Conservation (phyloP, 2,329 filamentous ascomycete genomes). For the Lithohypha guttulata region DNA sequence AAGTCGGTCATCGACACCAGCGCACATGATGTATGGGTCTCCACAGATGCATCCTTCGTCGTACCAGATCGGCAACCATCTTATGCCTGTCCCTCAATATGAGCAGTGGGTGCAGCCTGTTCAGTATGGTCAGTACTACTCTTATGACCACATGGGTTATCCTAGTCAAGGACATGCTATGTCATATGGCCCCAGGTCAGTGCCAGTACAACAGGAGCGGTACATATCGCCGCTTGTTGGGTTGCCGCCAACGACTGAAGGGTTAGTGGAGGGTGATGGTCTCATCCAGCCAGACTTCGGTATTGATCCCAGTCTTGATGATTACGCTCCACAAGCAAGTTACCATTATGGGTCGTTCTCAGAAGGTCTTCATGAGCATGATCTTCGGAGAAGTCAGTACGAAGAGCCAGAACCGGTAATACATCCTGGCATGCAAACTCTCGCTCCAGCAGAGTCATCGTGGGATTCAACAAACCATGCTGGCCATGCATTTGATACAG, state of each 20-base stretch:
- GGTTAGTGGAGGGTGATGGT: background rate
- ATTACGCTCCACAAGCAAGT: slow-evolving; percentile 1
- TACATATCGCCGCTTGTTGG: slow-evolving; percentile 3
- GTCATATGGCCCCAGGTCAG: slow-evolving; percentile 4
- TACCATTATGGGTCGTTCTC: slow-evolving; percentile 4
- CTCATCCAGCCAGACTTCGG: background rate
- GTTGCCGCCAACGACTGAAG: slow-evolving; percentile 2
- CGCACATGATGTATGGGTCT: slow-evolving; percentile 14
- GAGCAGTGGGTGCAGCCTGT: slow-evolving; percentile 1
- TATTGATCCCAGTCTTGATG: slow-evolving; percentile 6
- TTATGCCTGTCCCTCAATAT: slow-evolving; percentile 1
- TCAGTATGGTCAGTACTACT: slow-evolving; percentile 4
- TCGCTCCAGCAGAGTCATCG: slow-evolving; percentile 26
- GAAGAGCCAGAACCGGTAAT: slow-evolving; percentile 1
- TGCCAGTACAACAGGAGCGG: slow-evolving; percentile 1
- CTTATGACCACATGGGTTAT: background rate
- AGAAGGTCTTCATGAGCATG: background rate
- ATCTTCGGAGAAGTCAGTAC: background rate
- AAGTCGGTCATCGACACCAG: slow-evolving; percentile 19
- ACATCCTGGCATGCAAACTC: slow-evolving; percentile 25
- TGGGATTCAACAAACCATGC: slow-evolving; percentile 21
- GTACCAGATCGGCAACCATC: slow-evolving; percentile 18
- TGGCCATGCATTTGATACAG: slow-evolving; percentile 19
- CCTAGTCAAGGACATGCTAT: background rate
- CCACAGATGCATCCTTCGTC: slow-evolving; percentile 15